Percentiles rank a stretch among this genome's conserved stretches.
These are phyloP conservation scores for Apiospora saccharicola DNA, from an alignment of 2,329 filamentous ascomycete genomes.

Conservation along the genomic window DNA sequence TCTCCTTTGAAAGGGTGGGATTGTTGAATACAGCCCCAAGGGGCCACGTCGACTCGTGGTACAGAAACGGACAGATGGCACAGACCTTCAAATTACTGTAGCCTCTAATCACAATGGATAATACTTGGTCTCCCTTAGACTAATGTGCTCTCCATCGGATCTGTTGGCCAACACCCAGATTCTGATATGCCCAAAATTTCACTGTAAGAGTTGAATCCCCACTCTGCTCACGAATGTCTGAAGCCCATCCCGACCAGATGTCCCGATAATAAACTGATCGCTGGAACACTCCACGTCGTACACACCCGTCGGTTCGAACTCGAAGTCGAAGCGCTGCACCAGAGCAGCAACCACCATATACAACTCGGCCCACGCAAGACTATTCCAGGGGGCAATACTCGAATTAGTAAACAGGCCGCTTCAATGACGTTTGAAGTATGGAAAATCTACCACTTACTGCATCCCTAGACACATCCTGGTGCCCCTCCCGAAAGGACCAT, in stretches of 20 bases:
- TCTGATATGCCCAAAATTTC: too few relatives aligned
- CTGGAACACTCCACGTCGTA: neutral
- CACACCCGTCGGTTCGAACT: neutral
- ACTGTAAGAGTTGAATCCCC: too few relatives aligned
- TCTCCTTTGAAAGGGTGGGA: neutral
- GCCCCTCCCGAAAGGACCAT: neutral
- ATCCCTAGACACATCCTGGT: neutral
- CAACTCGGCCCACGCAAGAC: slow-evolving; percentile 44
- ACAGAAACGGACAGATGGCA: neutral
- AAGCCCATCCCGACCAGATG: too few relatives aligned
- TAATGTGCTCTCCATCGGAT: too few relatives aligned
- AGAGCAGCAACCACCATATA: slow-evolving; percentile 34
- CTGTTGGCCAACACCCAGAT: too few relatives aligned
- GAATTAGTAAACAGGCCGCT: too few relatives aligned
- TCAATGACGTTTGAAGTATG: too few relatives aligned
- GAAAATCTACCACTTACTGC: too few relatives aligned
- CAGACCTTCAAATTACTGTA: neutral
- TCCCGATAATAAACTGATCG: neutral
- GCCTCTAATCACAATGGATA: too few relatives aligned
- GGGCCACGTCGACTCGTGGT: neutral
- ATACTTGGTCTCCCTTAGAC: too few relatives aligned
- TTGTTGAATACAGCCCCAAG: neutral
- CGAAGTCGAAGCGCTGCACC: slow-evolving; percentile 22
- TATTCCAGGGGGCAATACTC: too few relatives aligned
- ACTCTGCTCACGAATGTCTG: too few relatives aligned